Conservation (phyloP, 2,329 filamentous ascomycete genomes). For the Penicillium sp. region DNA sequence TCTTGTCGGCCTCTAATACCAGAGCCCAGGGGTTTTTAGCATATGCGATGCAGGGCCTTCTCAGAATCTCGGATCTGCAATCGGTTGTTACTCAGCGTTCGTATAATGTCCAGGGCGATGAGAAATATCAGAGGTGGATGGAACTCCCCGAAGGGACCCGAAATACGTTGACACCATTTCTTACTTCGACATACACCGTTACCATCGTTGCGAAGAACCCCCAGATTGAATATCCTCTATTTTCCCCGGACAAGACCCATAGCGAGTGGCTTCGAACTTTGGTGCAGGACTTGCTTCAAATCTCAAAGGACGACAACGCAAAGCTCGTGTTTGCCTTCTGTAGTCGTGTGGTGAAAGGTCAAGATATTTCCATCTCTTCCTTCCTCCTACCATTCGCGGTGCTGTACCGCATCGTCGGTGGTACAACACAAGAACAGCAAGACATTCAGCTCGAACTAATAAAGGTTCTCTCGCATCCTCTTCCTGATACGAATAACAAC, state of each 20-base stretch:
- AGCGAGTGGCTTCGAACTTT: slow-evolving; percentile 78
- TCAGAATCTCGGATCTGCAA: slow-evolving; percentile 73
- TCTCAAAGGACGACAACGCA: slow-evolving; percentile 71
- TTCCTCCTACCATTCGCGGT: slow-evolving; percentile 88
- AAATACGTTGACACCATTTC: slow-evolving; percentile 82
- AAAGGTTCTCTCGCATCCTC: slow-evolving; percentile 66
- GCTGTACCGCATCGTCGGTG: slow-evolving; percentile 77
- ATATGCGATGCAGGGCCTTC: slow-evolving; percentile 89
- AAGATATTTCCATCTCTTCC: slow-evolving; percentile 80
- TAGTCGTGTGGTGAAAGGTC: slow-evolving; percentile 76
- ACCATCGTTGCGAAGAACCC: slow-evolving; percentile 57
- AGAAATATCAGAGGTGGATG: slow-evolving; percentile 72
- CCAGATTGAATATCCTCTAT: slow-evolving; percentile 73
- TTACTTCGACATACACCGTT: slow-evolving; percentile 79
- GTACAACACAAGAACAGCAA: slow-evolving; percentile 62
- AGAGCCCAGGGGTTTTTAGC: slow-evolving; percentile 87
- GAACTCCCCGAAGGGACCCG: slow-evolving; percentile 73
- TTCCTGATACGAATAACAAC: slow-evolving; percentile 53
- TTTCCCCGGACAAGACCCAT: slow-evolving; percentile 66
- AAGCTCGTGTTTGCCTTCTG: slow-evolving; percentile 77
- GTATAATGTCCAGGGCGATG: slow-evolving; percentile 56
- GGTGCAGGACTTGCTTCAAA: slow-evolving; percentile 77
- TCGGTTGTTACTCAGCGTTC: slow-evolving; percentile 54
- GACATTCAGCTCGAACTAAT: slow-evolving; percentile 73
- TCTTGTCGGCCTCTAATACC: slow-evolving; percentile 85